These are phyloP conservation scores for Rhododendron mucronatum DNA, from an alignment of 148 eudicot species.

Conservation along the genomic window DNA sequence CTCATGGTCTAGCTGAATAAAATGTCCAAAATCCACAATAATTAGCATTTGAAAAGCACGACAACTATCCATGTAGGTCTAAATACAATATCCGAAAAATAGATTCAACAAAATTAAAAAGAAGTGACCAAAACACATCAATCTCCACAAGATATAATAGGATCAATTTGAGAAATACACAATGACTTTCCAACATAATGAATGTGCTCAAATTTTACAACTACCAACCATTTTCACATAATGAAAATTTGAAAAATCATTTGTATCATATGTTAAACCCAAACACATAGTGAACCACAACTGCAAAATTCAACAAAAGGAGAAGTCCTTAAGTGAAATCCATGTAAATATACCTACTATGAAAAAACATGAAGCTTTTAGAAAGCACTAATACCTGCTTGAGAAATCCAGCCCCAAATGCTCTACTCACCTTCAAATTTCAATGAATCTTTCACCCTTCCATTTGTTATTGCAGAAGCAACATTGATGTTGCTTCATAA, in stretches of 20 bases:
- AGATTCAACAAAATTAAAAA: no score
- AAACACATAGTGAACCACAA: neutral
- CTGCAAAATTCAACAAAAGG: neutral
- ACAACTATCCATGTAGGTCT: no score
- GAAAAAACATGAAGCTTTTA: neutral
- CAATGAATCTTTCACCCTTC: conserved; percentile 57
- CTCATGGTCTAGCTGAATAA: no score
- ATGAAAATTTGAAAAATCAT: neutral
- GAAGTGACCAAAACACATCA: no score
- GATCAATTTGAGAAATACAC: neutral
- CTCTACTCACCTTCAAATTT: conserved; percentile 48
- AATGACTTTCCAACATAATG: neutral
- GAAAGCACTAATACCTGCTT: conserved; percentile 36
- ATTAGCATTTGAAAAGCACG: no score
- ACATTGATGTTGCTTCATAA: conserved; percentile 47
- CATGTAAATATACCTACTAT: neutral
- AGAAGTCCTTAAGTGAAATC: neutral
- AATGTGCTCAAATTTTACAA: neutral
- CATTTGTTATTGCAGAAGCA: conserved; percentile 36
- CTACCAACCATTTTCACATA: neutral
- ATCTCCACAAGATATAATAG: no score
- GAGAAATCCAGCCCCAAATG: conserved; percentile 67
- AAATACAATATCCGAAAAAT: no score
- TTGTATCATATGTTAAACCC: neutral
- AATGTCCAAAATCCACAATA: no score